These are phyloP conservation scores for Scedosporium boydii DNA, from an alignment of 2,329 filamentous ascomycete species.

Conservation along the genomic window DNA sequence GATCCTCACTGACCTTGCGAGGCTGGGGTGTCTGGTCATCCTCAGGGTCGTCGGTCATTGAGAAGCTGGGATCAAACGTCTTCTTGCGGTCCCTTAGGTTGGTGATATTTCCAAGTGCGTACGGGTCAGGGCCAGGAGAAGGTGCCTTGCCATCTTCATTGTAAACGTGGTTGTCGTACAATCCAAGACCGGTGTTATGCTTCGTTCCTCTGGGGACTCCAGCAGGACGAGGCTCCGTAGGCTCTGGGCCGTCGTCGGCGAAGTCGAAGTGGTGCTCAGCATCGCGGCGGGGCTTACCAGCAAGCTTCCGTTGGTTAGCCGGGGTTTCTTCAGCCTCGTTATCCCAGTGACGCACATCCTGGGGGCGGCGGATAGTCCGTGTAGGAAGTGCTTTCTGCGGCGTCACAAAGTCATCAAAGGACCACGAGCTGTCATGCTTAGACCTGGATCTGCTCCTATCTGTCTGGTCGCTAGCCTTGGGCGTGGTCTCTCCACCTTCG, in stretches of 20 bases:
- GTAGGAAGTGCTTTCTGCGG: slow-evolving; percentile 61
- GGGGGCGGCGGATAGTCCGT: slow-evolving; percentile 45
- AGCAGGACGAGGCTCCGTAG: slow-evolving; percentile 35
- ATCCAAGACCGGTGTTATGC: slow-evolving; percentile 54
- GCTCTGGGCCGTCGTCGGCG: slow-evolving; percentile 59
- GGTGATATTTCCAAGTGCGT: slow-evolving; percentile 55
- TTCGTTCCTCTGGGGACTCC: slow-evolving; percentile 42
- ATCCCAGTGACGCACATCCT: slow-evolving; percentile 73
- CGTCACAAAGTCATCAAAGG: slow-evolving; percentile 79
- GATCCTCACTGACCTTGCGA: slow-evolving; percentile 44
- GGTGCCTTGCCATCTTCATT: slow-evolving; percentile 41
- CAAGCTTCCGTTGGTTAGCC: slow-evolving; percentile 41
- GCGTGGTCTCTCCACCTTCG: slow-evolving; percentile 39
- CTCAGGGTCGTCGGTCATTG: slow-evolving; percentile 58
- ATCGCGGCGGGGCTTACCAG: slow-evolving; percentile 64
- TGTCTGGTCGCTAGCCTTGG: slow-evolving; percentile 28
- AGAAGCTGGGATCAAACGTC: slow-evolving; percentile 70
- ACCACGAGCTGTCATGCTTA: slow-evolving; percentile 70
- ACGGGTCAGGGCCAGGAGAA: slow-evolving; percentile 24
- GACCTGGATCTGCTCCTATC: slow-evolving; percentile 34
- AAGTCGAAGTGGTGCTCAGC: slow-evolving; percentile 79
- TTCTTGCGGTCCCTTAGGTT: slow-evolving; percentile 66
- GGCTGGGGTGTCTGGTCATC: slow-evolving; percentile 31
- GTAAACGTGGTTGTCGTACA: slow-evolving; percentile 73
- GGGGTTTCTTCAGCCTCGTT: slow-evolving; percentile 54